Conservation (phyloP, 148 eudicot genomes). For the Rhododendron kiyosumense region DNA sequence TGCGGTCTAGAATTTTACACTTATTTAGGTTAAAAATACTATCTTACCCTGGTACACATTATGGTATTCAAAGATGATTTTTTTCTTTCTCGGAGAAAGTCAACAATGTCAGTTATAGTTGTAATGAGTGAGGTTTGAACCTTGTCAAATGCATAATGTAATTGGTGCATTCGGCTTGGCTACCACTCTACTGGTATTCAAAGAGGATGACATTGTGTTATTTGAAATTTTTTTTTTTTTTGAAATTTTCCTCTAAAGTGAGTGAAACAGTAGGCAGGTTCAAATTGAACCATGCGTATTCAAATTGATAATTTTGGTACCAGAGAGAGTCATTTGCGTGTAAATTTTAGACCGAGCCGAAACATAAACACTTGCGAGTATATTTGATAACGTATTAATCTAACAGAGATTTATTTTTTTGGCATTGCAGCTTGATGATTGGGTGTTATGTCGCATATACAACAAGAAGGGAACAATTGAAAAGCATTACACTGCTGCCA, state of each 20-base stretch:
- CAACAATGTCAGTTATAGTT: too few relatives aligned
- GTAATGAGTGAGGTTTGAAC: background rate
- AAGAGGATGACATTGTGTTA: background rate
- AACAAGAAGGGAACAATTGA: conserved; percentile 70
- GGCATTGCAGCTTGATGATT: conserved; percentile 57
- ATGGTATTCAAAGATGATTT: background rate
- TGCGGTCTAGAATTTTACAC: background rate
- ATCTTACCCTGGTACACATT: background rate
- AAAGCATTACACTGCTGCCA: conserved; percentile 16
- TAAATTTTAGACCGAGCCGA: background rate
- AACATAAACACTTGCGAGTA: background rate
- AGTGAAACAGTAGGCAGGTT: background rate
- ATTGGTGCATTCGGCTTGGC: background rate
- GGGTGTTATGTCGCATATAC: conserved; percentile 79
- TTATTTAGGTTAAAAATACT: background rate
- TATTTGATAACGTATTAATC: background rate
- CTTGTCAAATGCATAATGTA: too few relatives aligned
- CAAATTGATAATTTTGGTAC: background rate
- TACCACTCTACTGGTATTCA: too few relatives aligned
- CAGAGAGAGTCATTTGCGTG: background rate
- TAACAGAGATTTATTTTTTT: background rate
- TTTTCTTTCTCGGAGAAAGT: background rate
- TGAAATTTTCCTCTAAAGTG: too few relatives aligned
- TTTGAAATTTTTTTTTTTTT: background rate
- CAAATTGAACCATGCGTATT: background rate